Conservation (phyloP, 2,329 filamentous ascomycete genomes). For the Neodidymelliopsis sp. region DNA sequence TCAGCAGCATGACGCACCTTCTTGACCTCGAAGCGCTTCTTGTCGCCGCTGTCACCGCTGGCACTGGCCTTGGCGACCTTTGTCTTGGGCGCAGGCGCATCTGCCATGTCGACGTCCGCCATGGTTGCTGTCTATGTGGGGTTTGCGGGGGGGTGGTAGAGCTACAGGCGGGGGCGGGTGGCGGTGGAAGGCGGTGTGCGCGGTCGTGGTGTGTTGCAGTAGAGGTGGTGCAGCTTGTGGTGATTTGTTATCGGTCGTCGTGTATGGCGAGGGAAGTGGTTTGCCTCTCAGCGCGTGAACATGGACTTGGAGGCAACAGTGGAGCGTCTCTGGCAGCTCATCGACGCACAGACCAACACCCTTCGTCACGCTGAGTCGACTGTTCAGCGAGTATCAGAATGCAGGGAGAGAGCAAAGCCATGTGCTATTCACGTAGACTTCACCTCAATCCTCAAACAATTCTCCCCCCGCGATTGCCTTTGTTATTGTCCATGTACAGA, state of each 20-base stretch:
- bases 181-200: neutral
- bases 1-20: constrained; percentile 74
- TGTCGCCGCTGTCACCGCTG: constrained; percentile 66
- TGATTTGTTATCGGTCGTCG: constrained; percentile 14
- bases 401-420: too few species aligned
- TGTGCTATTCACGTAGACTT: too few species aligned
- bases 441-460: too few species aligned
- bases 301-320: constrained; percentile 13
- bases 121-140: constrained; percentile 59
- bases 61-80: constrained; percentile 61
- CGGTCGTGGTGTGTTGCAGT: neutral
- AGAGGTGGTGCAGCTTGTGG: constrained; percentile 4
- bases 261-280: neutral
- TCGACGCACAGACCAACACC: constrained; percentile 11
- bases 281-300: constrained; percentile 8
- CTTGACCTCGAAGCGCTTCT: constrained; percentile 98
- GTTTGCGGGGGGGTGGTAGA: constrained; percentile 23
- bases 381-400: neutral
- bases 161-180: neutral
- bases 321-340: constrained; percentile 11
- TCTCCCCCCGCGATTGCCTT: too few species aligned
- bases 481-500: too few species aligned
- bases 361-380: constrained; percentile 10
- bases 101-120: constrained; percentile 97
- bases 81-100: constrained; percentile 68